A percentile compares a stretch with the other conserved stretches of the same genome.
phyloP scores from a whole-genome alignment of 1,139 yeast genomes.

The Fermentozyma sake region DNA sequence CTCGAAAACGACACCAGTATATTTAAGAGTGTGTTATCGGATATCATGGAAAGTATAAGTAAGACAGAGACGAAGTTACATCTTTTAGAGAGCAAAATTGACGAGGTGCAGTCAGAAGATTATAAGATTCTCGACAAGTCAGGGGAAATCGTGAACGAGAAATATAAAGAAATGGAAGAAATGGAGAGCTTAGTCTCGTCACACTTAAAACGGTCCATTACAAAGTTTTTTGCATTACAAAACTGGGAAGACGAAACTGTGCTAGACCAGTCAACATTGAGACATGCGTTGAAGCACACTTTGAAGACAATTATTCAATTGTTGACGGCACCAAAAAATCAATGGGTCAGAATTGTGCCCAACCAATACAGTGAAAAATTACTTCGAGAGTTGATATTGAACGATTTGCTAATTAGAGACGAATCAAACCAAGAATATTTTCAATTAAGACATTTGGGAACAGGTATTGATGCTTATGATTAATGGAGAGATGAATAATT shows the following conservation, averaged over 20 bases:
- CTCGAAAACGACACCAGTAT: too few relatives aligned
- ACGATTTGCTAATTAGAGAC: too few relatives aligned
- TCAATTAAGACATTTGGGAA: too few relatives aligned
- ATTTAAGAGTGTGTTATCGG: too few relatives aligned
- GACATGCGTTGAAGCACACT: constrained; percentile 7
- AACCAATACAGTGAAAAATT: too few relatives aligned
- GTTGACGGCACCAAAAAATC: too few relatives aligned
- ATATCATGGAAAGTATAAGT: constrained; percentile 6
- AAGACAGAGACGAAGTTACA: constrained; percentile 3
- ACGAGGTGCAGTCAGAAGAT: constrained; percentile 1
- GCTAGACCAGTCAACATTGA: constrained; percentile 17
- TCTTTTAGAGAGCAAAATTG: constrained; percentile 3
- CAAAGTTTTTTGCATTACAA: constrained; percentile 21
- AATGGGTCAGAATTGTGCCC: constrained; percentile 14
- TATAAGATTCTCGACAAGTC: constrained; percentile 1
- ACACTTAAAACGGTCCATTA: constrained; percentile 19
- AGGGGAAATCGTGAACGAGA: not conserved
- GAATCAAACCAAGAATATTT: too few relatives aligned
- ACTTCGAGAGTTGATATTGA: too few relatives aligned
- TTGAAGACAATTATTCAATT: too few relatives aligned
- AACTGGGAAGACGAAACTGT: constrained; percentile 15
- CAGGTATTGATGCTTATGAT: too few relatives aligned
- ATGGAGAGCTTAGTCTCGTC: constrained; percentile 5
- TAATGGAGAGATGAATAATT: too few relatives aligned
- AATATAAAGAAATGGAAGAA: constrained; percentile 3